Evolutionary conservation across 257 asterid genomes (phyloP).

Genomic region (Lithospermum erythrorhizon): DNA sequence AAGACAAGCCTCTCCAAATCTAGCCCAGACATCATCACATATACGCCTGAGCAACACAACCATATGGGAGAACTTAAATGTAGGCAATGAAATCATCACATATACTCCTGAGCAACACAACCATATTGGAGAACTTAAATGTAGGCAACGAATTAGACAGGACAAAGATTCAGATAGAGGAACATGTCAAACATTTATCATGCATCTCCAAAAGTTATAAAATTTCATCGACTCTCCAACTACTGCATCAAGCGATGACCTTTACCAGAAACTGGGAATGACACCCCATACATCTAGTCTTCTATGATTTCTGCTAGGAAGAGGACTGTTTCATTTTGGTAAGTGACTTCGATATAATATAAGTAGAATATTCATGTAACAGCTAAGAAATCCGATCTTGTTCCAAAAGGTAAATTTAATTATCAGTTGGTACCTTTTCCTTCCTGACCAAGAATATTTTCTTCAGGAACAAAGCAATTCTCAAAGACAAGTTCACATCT

Average conservation of each 20-base stretch:
- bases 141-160: too few relatives aligned
- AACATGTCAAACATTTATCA: too few relatives aligned
- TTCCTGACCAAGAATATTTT: slow-evolving; percentile 84
- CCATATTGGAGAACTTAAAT: too few relatives aligned
- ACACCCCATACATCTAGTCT: not conserved
- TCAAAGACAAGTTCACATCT: slow-evolving; percentile 99
- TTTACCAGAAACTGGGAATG: too few relatives aligned
- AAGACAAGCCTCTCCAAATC: slow-evolving; percentile 96
- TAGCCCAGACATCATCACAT: slow-evolving; percentile 96
- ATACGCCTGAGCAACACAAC: slow-evolving; percentile 61
- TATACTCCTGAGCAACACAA: slow-evolving; percentile 63
- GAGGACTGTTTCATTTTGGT: not conserved
- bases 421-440: slow-evolving; percentile 64
- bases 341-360: too few relatives aligned
- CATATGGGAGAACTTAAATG: too few relatives aligned
- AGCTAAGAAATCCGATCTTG: not conserved
- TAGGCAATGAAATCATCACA: slow-evolving; percentile 43
- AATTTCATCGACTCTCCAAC: too few relatives aligned
- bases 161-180: too few relatives aligned
- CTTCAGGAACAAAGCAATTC: slow-evolving; percentile 83
- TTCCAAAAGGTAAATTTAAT: not conserved
- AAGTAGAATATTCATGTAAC: too few relatives aligned
- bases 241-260: too few relatives aligned
- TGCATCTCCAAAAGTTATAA: too few relatives aligned
- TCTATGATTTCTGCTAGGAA: not conserved